These are phyloP conservation scores for Trametes maxima DNA, from an alignment of 768 basidiomycete genomes.

Conservation along the genomic window DNA sequence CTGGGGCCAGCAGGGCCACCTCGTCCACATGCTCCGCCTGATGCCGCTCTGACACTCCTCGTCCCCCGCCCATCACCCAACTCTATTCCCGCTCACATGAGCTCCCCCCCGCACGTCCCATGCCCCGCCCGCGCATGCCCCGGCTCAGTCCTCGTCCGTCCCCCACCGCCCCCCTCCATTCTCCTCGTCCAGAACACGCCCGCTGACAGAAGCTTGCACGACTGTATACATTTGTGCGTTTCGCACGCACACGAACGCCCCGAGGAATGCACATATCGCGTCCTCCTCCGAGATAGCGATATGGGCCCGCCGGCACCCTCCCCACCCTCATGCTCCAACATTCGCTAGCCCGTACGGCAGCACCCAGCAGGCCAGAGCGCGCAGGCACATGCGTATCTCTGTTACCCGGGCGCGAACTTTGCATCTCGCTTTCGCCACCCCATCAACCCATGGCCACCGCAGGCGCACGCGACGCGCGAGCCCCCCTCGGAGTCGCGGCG, in stretches of 20 bases:
- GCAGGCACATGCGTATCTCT: too few relatives aligned
- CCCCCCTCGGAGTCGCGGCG: too few relatives aligned
- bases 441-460: too few relatives aligned
- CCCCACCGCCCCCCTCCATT: background rate
- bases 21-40: slow-evolving; percentile 18
- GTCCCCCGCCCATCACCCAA: slow-evolving; percentile 2
- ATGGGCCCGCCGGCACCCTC: background rate
- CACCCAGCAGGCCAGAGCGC: background rate
- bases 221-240: background rate
- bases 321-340: background rate
- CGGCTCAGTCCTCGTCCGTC: too few relatives aligned
- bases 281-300: slow-evolving; percentile 1
- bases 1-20: background rate
- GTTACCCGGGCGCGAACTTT: too few relatives aligned
- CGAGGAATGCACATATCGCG: background rate
- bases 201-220: background rate
- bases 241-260: background rate
- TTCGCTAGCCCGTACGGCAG: background rate
- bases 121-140: too few relatives aligned
- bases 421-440: too few relatives aligned
- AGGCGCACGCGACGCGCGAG: too few relatives aligned
- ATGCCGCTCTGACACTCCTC: slow-evolving; percentile 4
- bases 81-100: slow-evolving; percentile 9
- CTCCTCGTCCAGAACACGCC: background rate
- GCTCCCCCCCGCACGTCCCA: background rate